These are phyloP conservation scores for Scheffersomyces lignicola DNA, from an alignment of 1,139 yeast genomes.

Conservation along the genomic window DNA sequence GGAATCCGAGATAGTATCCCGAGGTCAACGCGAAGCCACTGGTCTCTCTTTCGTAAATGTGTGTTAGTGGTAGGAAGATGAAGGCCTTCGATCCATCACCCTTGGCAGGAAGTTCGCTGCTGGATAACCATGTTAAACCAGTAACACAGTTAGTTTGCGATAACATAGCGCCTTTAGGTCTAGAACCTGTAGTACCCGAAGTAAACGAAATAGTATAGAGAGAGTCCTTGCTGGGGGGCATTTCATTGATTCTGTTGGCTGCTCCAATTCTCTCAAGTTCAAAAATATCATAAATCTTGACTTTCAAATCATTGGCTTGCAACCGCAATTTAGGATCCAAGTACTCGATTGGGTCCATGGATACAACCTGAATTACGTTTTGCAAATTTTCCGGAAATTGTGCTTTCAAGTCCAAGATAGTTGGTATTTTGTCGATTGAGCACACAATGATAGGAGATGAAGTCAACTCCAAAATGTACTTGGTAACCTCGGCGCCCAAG, in stretches of 20 bases:
- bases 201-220: conserved; percentile 71
- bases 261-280: conserved; percentile 54
- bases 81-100: conserved; percentile 18
- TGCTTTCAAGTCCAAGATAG: conserved; percentile 22
- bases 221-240: conserved; percentile 52
- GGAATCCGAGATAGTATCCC: conserved; percentile 45
- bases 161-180: conserved; percentile 67
- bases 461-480: conserved; percentile 29
- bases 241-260: conserved; percentile 38
- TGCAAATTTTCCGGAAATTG: conserved; percentile 18
- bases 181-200: conserved; percentile 66
- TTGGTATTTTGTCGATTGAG: conserved; percentile 27
- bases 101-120: conserved; percentile 15
- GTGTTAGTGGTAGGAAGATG: conserved; percentile 37
- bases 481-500: conserved; percentile 29
- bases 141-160: conserved; percentile 53
- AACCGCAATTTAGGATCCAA: conserved; percentile 14
- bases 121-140: conserved; percentile 31
- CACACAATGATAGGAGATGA: conserved; percentile 32
- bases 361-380: conserved; percentile 25
- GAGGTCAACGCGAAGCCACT: conserved; percentile 28
- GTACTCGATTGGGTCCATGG: conserved; percentile 30
- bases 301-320: conserved; percentile 19
- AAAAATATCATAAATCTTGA: conserved; percentile 39
- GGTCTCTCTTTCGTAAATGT: conserved; percentile 36